These are phyloP conservation scores for Xanthoconium separans DNA, from an alignment of 1,284 basidiomycete genomes.

Conservation along the genomic window DNA sequence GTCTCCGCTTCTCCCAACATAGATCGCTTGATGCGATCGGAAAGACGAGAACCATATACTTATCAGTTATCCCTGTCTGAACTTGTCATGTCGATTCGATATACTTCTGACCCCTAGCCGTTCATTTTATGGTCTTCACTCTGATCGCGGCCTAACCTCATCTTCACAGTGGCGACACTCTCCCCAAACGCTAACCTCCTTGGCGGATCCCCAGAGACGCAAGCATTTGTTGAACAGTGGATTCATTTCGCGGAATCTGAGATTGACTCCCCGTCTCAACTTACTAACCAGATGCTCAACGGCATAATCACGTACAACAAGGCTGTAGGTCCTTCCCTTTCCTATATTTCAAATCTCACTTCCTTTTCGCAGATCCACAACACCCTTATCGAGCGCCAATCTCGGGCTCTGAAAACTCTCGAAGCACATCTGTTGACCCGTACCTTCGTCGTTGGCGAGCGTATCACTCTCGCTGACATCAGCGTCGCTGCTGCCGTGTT, in stretches of 20 bases:
- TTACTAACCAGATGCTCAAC: conserved; percentile 35
- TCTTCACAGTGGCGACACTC: conserved; percentile 64
- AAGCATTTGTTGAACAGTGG: conserved; percentile 71
- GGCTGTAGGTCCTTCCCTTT: conserved; percentile 43
- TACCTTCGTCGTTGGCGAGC: conserved; percentile 93
- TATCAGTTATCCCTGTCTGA: conserved; percentile 66
- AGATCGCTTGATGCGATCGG: conserved; percentile 14
- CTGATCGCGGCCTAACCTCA: conserved; percentile 17
- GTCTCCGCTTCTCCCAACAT: conserved; percentile 38
- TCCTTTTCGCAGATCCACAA: conserved; percentile 51
- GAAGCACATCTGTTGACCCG: conserved; percentile 74
- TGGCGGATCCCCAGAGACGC: conserved; percentile 53
- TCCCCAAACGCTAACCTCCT: conserved; percentile 69
- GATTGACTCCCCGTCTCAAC: conserved; percentile 34
- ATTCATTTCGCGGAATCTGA: conserved; percentile 62
- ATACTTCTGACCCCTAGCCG: conserved; percentile 32
- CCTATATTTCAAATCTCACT: conserved; percentile 28
- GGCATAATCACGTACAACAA: conserved; percentile 54
- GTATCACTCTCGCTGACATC: conserved; percentile 93
- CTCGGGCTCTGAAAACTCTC: conserved; percentile 62
- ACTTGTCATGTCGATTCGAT: conserved; percentile 50
- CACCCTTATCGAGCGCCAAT: conserved; percentile 49
- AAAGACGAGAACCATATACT: conserved; percentile 22
- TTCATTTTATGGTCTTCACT: background rate
- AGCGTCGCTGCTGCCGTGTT: conserved; percentile 61